Base-by-base conservation (phyloP, 2,329 filamentous ascomycete species). In the Apiospora pterosperma region DNA sequence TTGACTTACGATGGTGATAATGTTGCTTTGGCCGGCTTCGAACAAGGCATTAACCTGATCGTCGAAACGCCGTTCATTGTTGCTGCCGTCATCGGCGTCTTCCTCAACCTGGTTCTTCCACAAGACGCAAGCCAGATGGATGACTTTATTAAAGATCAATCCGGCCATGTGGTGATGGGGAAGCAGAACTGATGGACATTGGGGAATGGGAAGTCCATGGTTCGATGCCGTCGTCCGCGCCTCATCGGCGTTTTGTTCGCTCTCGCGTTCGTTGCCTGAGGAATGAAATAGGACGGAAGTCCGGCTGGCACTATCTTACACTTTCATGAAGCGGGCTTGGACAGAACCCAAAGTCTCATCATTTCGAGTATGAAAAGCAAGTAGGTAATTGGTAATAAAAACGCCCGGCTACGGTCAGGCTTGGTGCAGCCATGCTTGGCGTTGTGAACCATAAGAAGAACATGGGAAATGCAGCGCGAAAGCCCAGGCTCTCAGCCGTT, bases 61-160 rank as follows among this genome's bases (percentile, higher is more conserved):
- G 76, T 80, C 14, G 74, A 80, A 69, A 79, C 77, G 10, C 78
- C 76, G 0, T 79, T 79, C 64, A 79, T 80, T 63, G 73, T 81
- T 61, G 78, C 79, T 5, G 78, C 78, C 52, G 76, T 78, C 34
- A 73, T 81, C 61, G 79, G 77, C 5, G 78, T 81, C 0, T 77
- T 81, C 42, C 67, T 82, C 67, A 82, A 82, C 66, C 65, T 76
- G n/a, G 71, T 79, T 19, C 67, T 81, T 34, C 77, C 78, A 1
- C 71, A 74, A 21, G 64, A 67, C 59, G 61, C 77, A 16, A 73
- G 71, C 65, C 66, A 68, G 16, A 72, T 71, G 72, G 71, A 73
- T 65, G 65, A 64, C 52, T 65, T 68, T 10, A 52, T 69, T 36
- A 60, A 67, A 55, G 69, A 72, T 60, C 65, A 66, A 4, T 44